These are phyloP conservation scores for Ogataea trehaloabstinens DNA, from an alignment of 805 yeast species.

Conservation along the genomic window DNA sequence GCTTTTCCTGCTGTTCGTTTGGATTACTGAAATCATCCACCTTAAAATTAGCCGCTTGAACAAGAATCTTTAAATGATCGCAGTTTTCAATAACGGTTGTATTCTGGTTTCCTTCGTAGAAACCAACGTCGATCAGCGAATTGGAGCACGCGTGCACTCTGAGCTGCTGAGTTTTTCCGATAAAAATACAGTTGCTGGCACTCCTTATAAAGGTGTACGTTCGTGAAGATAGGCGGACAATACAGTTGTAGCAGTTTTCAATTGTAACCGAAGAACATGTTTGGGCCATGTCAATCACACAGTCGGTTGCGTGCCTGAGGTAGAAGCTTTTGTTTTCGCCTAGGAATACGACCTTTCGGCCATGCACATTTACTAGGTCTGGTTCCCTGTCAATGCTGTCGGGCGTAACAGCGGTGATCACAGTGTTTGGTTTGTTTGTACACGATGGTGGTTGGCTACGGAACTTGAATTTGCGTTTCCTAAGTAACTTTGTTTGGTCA, in stretches of 20 bases:
- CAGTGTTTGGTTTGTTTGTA: slow-evolving; percentile 15
- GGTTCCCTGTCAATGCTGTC: no score
- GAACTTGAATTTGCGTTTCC: slow-evolving; percentile 22
- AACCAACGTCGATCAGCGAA: slow-evolving; percentile 12
- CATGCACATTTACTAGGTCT: no score
- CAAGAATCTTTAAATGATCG: slow-evolving; percentile 12
- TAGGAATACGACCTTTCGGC: no score
- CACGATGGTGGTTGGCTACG: slow-evolving; percentile 1
- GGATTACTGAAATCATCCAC: slow-evolving; percentile 32
- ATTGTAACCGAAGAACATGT: slow-evolving; percentile 19
- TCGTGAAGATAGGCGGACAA: slow-evolving; percentile 15
- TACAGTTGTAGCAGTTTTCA: slow-evolving; percentile 14
- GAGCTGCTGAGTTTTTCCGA: slow-evolving; percentile 26
- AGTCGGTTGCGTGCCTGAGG: slow-evolving; percentile 9
- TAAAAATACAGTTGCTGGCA: slow-evolving; percentile 12
- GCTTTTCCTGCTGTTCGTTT: slow-evolving; percentile 12
- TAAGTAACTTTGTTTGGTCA: slow-evolving; percentile 14
- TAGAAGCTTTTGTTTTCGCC: no score
- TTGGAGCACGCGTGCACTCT: slow-evolving; percentile 21
- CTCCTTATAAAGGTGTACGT: slow-evolving; percentile 21
- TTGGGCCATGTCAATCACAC: slow-evolving; percentile 12
- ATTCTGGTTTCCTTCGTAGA: slow-evolving; percentile 12
- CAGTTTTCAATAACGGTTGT: slow-evolving; percentile 28
- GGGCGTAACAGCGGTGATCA: not conserved
- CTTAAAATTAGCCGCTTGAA: slow-evolving; percentile 4